Evolutionary conservation across 1,284 basidiomycete genomes (phyloP), one percentile per base, ranked within the genome.

Genomic region (Ceratobasidium theobromae): DNA sequence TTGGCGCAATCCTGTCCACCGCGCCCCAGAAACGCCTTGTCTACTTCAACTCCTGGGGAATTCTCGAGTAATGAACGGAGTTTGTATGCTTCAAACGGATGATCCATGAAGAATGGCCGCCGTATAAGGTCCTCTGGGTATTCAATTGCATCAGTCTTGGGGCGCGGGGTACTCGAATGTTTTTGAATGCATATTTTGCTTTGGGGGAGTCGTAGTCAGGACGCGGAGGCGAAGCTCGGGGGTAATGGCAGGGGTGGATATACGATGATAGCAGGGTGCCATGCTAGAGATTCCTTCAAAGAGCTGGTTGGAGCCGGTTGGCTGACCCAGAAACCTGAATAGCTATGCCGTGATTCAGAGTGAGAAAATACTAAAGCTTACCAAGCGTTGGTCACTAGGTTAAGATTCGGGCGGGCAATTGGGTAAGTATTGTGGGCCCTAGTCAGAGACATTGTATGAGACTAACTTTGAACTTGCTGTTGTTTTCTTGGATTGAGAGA

Each of bases 11-110:
- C 86, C 79, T 54, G 81, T 87, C 93, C 95, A 97, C 16, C 78
- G 75, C 57, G 73, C 72, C 0, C 89, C 93, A 30, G 75, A 76
- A 25, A 80, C 77, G 70, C 83, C 80, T 54, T 90, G 14, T 77
- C 76, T 35, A 77, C 82, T 46, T 80, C 80, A 3, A 65, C 51
- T 8, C 49, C 49, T 28, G 60, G 60, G 5, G 60, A 49, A 3
- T 73, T 68, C 78, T 99, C 96, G 0, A 91, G 85, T 54, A 99
- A 77, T 11, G 84, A 87, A 16, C 83, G 81, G 1, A 93, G 87
- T 43, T 95, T 83, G 76, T 95, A 90, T 1, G 93, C 89, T 78
- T 99, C 95, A 75, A 98, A 98, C 1, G 96, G 95, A 75, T 98
- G 95, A 78, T 99, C 96, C 60, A 83, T 81, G 80, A 95, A 98